Evolutionary conservation across 2,329 filamentous ascomycete genomes (phyloP), one percentile per base, ranked within the genome.

Genomic region (Dothiorella sarmentorum): DNA sequence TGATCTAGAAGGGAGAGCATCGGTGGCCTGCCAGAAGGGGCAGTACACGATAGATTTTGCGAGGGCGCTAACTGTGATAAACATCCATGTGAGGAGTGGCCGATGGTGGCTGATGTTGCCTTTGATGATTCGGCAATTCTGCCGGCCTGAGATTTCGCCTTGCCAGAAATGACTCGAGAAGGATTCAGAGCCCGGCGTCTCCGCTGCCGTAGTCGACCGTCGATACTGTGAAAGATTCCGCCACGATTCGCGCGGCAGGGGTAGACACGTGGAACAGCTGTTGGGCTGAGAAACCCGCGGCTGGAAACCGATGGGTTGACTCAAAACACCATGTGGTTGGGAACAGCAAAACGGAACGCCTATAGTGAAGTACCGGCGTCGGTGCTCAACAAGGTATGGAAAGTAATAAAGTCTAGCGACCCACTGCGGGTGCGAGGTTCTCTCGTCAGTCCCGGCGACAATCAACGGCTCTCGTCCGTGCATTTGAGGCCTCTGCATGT

Each of bases 401-500:
- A 40, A 18, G 9, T n/a, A 40, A 24, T 15, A n/a, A 27, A 6
- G 37, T 3, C 11, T 17, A 7, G 27, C 27, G 44, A 20, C 29
- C 29, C 27, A 33, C 24, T 7, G 29, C 11, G 17, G 20, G 17
- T 6, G 26, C 10, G n/a, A 22, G n/a, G 26, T 31, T 20, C 15
- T 24, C 18, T 35, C 17, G 29, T 13, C 31, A 10, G 15, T 31
- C 45, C 45, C 29, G 45, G 31, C 45, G 45, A 37, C 20, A 51
- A 37, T 51, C 45, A 24, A 26, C 45, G 27, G n/a, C 45, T 51
- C 31, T 31, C 45, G 45, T 15, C 31, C 47, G 47, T 52, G 47
- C 47, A 20, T 20, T 15, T n/a, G 31, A 52, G 47, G 47, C 31
- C 47, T 52, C 47, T 13, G 33, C 31, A 52, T 26, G 11, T 10